These are phyloP conservation scores for Globisporangium perplexum DNA, from an alignment of 352 stramenopile genomes.

Conservation along the genomic window DNA sequence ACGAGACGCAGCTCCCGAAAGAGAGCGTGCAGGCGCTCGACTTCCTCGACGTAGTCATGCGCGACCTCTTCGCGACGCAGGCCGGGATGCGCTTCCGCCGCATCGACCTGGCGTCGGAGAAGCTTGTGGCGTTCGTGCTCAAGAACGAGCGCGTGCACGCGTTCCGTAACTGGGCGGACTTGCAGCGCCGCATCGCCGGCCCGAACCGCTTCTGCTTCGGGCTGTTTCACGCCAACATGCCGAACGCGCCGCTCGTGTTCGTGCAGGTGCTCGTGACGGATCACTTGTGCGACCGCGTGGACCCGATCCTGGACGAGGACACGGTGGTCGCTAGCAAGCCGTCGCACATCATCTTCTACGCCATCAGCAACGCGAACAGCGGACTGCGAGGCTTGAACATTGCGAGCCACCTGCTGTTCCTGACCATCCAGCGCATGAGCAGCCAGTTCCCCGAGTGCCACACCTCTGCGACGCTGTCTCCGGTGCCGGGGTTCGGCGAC, in stretches of 20 bases:
- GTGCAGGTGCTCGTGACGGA: conserved; percentile 71
- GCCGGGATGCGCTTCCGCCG: conserved; percentile 73
- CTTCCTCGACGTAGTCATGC: conserved; percentile 80
- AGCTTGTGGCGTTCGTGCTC: conserved; percentile 58
- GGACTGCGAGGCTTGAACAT: conserved; percentile 80
- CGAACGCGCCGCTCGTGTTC: conserved; percentile 63
- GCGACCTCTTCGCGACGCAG: conserved; percentile 77
- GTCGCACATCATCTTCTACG: conserved; percentile 85
- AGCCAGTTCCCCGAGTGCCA: conserved; percentile 57
- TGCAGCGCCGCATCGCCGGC: conserved; percentile 53
- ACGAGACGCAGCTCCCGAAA: conserved; percentile 33
- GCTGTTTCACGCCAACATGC: conserved; percentile 82
- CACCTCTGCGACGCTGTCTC: conserved; percentile 68
- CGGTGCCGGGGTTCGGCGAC: conserved; percentile 63
- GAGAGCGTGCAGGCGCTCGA: conserved; percentile 59
- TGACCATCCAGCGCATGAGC: conserved; percentile 76
- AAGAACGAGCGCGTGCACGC: conserved; percentile 76
- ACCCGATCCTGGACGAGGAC: conserved; percentile 54
- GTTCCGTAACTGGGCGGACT: conserved; percentile 60
- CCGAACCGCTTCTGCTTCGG: conserved; percentile 74
- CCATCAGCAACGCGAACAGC: conserved; percentile 74
- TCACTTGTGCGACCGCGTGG: conserved; percentile 57
- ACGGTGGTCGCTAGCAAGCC: conserved; percentile 31
- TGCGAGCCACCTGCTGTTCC: conserved; percentile 74
- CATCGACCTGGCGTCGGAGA: conserved; percentile 70